Evolutionary conservation across 345 rosid species (phyloP).

Genomic region (Fremontodendron californicum): DNA sequence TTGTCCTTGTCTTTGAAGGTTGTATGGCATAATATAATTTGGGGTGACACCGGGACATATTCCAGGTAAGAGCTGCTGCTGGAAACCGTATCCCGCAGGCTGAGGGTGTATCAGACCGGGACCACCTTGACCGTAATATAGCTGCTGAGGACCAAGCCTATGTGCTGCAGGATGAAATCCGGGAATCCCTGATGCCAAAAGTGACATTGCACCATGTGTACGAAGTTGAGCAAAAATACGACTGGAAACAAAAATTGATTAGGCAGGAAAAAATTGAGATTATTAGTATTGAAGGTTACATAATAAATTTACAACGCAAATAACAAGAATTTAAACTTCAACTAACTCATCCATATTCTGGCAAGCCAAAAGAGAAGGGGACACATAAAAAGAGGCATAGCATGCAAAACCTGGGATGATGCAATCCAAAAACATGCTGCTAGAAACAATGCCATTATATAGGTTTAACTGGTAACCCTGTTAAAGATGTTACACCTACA

Average conservation of each 20-base stretch:
- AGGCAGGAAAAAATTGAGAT: background rate
- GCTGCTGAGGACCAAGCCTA: slow-evolving; percentile 43
- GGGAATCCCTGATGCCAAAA: slow-evolving; percentile 40
- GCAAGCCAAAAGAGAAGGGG: background rate
- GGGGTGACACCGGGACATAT: slow-evolving; percentile 39
- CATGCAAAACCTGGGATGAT: background rate
- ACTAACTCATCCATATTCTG: background rate
- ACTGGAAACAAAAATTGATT: slow-evolving; percentile 21
- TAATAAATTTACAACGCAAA: background rate
- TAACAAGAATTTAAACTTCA: background rate
- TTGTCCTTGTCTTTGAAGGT: slow-evolving; percentile 50
- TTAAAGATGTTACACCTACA: background rate
- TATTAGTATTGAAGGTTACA: background rate
- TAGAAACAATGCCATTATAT: background rate
- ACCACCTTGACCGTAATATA: slow-evolving; percentile 47
- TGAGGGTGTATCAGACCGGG: slow-evolving; percentile 50
- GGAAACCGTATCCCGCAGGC: slow-evolving; percentile 54
- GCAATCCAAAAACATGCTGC: background rate
- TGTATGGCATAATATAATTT: slow-evolving; percentile 51
- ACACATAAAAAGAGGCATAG: background rate
- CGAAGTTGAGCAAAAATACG: slow-evolving; percentile 42
- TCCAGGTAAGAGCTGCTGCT: slow-evolving; percentile 53
- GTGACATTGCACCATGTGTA: slow-evolving; percentile 29
- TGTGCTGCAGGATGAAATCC: slow-evolving; percentile 36
- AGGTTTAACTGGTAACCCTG: background rate